Evolutionary conservation across 495 filamentous ascomycete species (phyloP), one percentile per base, ranked within the genome.

Genomic region (Cercophora sp.): DNA sequence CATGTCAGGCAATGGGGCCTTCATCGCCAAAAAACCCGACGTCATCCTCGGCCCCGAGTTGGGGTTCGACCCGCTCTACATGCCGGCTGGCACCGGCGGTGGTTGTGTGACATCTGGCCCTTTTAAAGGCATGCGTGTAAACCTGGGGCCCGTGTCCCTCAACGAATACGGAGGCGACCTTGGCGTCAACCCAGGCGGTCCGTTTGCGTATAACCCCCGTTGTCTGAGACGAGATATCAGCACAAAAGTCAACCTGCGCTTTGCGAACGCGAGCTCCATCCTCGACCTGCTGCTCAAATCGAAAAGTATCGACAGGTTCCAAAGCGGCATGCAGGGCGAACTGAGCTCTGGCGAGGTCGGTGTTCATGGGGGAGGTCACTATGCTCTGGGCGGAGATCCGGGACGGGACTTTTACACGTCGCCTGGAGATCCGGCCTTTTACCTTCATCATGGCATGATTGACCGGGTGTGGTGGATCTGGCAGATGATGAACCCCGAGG

Each of bases 391-490:
- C 29, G 84, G 80, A 29, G 79, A 85, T 61, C 76, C 79, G 0
- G 77, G 76, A 1, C 56, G 63, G 2, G 85, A 86, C 62, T 60
- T 83, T 20, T 85, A 72, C 56, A 66, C 65, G 4, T 81, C 75
- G 8, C 80, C 84, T 5, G 81, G 81, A 4, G 85, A 88, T 48
- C 84, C 84, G 10, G 75, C 70, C 1, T 89, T 89, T 65, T 88
- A 70, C 58, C 70, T 82, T 15, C 85, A 87, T 57, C 85, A 88
- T 58, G 76, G 68, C 25, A 78, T 78, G 76, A 73, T 88, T 41
- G 85, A 88, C 60, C 77, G 79, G 9, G 48, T 80, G 2, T 89
- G 78, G 75, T 83, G 80, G 76, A 80, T 81, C n/a, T 89, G 86
- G 85, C 83, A 89, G 69, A 29, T 44, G 15, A 57, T 70, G 22